These are phyloP conservation scores for Zopfia rhizophila DNA, from an alignment of 2,329 filamentous ascomycete species.

Conservation along the genomic window DNA sequence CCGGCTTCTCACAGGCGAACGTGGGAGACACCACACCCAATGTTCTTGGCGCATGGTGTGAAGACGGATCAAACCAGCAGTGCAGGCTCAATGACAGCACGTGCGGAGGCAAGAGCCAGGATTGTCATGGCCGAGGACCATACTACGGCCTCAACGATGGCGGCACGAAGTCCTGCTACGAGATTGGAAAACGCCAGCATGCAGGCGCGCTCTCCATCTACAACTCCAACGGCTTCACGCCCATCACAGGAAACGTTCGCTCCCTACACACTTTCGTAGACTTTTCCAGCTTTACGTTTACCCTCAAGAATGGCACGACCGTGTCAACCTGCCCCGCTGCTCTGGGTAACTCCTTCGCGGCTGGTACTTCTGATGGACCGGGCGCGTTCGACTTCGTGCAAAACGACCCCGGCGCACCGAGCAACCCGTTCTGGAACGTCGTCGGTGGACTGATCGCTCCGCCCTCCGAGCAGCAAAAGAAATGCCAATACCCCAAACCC, in stretches of 20 bases:
- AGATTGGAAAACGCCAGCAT: conserved; percentile 79
- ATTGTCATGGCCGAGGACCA: conserved; percentile 79
- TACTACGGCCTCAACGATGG: conserved; percentile 72
- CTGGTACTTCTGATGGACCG: conserved; percentile 90
- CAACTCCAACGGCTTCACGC: conserved; percentile 59
- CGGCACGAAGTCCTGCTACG: conserved; percentile 76
- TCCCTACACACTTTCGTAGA: conserved; percentile 88
- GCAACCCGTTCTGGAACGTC: conserved; percentile 82
- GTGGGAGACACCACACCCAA: conserved; percentile 94
- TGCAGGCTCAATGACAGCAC: conserved; percentile 86
- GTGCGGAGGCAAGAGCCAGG: conserved; percentile 76
- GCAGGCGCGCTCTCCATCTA: conserved; percentile 69
- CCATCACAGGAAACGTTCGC: conserved; percentile 73
- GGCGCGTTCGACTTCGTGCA: conserved; percentile 95
- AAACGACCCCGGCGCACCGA: conserved; percentile 77
- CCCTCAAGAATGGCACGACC: conserved; percentile 74
- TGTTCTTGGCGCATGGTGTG: conserved; percentile 86
- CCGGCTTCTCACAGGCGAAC: conserved; percentile 91
- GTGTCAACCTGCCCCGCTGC: conserved; percentile 86
- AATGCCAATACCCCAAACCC: conserved; percentile 83
- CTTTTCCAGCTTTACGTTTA: conserved; percentile 79
- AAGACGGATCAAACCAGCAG: conserved; percentile 75
- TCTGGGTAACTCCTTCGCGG: conserved; percentile 91
- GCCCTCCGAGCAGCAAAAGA: conserved; percentile 74
- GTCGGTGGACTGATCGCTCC: conserved; percentile 78